A percentile compares a stretch with the other conserved stretches of the same genome.
phyloP scores from a whole-genome alignment of 2,329 filamentous ascomycete genomes.

The Neonectria punicea region DNA sequence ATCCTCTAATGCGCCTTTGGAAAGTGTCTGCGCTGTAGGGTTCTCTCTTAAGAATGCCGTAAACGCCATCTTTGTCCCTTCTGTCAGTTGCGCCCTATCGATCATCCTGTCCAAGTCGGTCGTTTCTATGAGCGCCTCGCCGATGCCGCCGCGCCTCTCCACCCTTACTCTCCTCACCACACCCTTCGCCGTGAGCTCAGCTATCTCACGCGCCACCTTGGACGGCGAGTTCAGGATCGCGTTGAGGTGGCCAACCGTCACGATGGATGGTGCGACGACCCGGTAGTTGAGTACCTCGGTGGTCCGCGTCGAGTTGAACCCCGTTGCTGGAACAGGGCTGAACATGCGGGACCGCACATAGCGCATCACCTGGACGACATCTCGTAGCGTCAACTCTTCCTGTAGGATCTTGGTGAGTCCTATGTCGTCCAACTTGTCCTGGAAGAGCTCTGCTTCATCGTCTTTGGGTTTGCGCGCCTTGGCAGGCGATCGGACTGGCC shows the following conservation, averaged over 20 bases:
- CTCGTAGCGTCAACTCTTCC: slow-evolving; percentile 65
- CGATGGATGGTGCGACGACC: slow-evolving; percentile 68
- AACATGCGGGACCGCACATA: slow-evolving; percentile 73
- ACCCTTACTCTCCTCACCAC: slow-evolving; percentile 70
- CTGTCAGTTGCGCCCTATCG: slow-evolving; percentile 49
- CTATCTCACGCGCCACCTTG: slow-evolving; percentile 73
- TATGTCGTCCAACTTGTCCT: slow-evolving; percentile 66
- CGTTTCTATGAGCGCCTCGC: slow-evolving; percentile 72
- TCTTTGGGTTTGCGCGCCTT: slow-evolving; percentile 40
- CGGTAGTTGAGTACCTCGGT: slow-evolving; percentile 73
- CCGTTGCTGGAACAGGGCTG: slow-evolving; percentile 68
- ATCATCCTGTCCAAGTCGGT: slow-evolving; percentile 65
- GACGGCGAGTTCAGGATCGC: slow-evolving; percentile 72
- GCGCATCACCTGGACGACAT: slow-evolving; percentile 72
- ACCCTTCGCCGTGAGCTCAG: slow-evolving; percentile 66
- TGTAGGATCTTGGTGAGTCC: slow-evolving; percentile 67
- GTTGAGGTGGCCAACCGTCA: slow-evolving; percentile 73
- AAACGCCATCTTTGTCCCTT: slow-evolving; percentile 62
- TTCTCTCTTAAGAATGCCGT: slow-evolving; percentile 61
- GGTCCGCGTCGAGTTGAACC: slow-evolving; percentile 72
- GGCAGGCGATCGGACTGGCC: slow-evolving; percentile 39
- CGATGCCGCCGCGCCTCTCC: slow-evolving; percentile 67
- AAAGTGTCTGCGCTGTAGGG: slow-evolving; percentile 53
- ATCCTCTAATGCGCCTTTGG: slow-evolving; percentile 49
- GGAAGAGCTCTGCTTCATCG: slow-evolving; percentile 46